These are phyloP conservation scores for Ophiocordyceps robertsii DNA, from an alignment of 2,329 filamentous ascomycete species.

Conservation along the genomic window DNA sequence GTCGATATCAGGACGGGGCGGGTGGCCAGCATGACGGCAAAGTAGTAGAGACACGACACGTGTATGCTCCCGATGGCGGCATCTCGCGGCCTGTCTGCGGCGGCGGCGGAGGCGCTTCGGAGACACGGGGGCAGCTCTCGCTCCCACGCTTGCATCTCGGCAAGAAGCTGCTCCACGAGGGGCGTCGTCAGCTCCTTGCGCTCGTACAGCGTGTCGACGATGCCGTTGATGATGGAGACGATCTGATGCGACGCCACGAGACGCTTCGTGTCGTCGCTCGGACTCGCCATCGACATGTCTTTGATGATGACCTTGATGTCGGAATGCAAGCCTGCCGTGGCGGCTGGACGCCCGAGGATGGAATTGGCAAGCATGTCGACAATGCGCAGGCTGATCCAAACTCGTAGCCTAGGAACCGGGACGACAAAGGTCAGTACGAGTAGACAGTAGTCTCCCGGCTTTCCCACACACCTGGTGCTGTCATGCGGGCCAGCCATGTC, in stretches of 20 bases:
- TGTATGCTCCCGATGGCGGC: conserved; percentile 35
- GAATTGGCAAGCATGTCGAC: conserved; percentile 24
- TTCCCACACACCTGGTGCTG: conserved; percentile 9
- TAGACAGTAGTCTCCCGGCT: not conserved
- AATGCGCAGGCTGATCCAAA: conserved; percentile 24
- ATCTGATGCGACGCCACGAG: conserved; percentile 27
- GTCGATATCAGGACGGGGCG: conserved; percentile 40
- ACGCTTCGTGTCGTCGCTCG: conserved; percentile 7
- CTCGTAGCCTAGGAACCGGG: conserved; percentile 13
- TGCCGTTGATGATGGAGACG: conserved; percentile 28
- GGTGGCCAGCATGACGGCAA: conserved; percentile 42
- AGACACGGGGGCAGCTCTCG: conserved; percentile 24
- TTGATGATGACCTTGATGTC: conserved; percentile 11
- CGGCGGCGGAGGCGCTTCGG: conserved; percentile 8
- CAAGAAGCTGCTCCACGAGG: conserved; percentile 24
- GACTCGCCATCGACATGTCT: conserved; percentile 6
- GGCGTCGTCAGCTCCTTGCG: conserved; percentile 17
- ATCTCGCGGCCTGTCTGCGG: conserved; percentile 7
- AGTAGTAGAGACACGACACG: conserved; percentile 44
- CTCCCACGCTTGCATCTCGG: conserved; percentile 31
- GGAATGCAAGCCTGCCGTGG: conserved; percentile 16
- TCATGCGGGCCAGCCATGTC: conserved; percentile 7
- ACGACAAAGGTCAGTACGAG: not conserved
- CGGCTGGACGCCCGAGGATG: conserved; percentile 23
- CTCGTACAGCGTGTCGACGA: conserved; percentile 27